phyloP scores from a whole-genome alignment of 2,329 filamentous ascomycete genomes.

The Pseudopyricularia cyperi region DNA sequence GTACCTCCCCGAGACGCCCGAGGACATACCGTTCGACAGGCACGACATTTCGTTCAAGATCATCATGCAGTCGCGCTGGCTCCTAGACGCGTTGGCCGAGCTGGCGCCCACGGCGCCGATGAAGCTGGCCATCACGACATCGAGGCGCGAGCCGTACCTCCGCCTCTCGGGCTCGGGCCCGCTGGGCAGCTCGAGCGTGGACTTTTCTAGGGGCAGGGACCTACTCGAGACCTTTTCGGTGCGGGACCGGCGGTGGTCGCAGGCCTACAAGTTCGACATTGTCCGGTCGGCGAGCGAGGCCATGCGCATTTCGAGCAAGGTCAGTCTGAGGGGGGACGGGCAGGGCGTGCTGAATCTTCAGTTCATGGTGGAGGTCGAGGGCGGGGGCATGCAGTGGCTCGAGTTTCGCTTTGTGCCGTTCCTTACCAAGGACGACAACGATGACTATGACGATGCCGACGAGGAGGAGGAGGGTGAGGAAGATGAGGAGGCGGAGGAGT shows the following conservation, averaged over 20 bases:
- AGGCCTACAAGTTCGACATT: constrained; percentile 78
- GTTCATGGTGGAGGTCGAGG: constrained; percentile 86
- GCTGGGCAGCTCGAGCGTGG: constrained; percentile 50
- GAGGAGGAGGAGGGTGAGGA: constrained; percentile 13
- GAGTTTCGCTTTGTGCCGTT: constrained; percentile 76
- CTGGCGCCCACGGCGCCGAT: constrained; percentile 58
- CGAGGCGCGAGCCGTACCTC: constrained; percentile 54
- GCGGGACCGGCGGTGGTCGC: constrained; percentile 37
- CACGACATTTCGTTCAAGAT: constrained; percentile 77
- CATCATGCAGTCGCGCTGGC: constrained; percentile 71
- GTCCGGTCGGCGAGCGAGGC: constrained; percentile 77
- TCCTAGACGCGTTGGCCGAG: constrained; percentile 61
- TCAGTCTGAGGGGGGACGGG: constrained; percentile 75
- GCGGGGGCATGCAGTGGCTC: constrained; percentile 56
- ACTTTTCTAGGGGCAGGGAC: constrained; percentile 50
- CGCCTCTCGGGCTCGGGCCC: constrained; percentile 54
- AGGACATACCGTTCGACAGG: constrained; percentile 81
- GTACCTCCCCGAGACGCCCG: constrained; percentile 61
- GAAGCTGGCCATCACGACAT: constrained; percentile 55
- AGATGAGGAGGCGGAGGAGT: not conserved
- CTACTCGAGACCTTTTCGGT: constrained; percentile 67
- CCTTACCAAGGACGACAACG: constrained; percentile 42
- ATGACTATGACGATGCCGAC: constrained; percentile 21
- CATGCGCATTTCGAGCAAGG: constrained; percentile 88
- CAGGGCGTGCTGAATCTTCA: constrained; percentile 89